Conservation (phyloP, 2,329 filamentous ascomycete species). For the Fusarium armeniacum region DNA sequence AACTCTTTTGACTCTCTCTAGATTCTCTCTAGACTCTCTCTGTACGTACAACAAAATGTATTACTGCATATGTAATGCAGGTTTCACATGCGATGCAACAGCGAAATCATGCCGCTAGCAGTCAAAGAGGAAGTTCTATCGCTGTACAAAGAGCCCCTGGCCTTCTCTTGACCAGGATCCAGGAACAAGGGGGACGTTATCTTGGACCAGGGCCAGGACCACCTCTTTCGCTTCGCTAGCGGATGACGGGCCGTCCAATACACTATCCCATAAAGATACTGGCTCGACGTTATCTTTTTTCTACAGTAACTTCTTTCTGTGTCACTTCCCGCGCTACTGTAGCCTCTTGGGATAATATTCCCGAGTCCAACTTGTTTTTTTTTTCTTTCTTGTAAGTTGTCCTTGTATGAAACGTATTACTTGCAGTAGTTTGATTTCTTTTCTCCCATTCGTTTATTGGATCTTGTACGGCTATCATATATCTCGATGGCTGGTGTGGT, state of each 20-base stretch:
- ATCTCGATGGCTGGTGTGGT: constrained; percentile 23
- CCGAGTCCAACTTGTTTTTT: neutral
- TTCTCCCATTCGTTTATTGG: constrained; percentile 10
- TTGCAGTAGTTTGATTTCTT: neutral
- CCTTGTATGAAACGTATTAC: constrained; percentile 13
- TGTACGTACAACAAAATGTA: neutral
- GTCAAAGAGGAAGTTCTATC: constrained; percentile 27
- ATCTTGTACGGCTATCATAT: neutral
- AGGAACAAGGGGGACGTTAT: constrained; percentile 5
- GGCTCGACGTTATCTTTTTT: constrained; percentile 19
- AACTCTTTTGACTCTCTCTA: no score
- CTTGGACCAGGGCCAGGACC: neutral
- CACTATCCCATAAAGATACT: constrained; percentile 8
- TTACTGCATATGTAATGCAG: constrained; percentile 3
- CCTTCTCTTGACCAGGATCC: neutral
- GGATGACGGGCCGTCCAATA: constrained; percentile 25
- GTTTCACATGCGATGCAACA: constrained; percentile 13
- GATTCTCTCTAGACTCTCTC: neutral
- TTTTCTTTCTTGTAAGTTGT: neutral
- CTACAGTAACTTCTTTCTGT: constrained; percentile 6
- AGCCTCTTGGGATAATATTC: neutral
- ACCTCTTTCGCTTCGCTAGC: constrained; percentile 7
- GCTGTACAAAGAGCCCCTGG: no score
- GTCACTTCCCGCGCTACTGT: neutral
- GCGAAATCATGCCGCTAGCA: constrained; percentile 4